phyloP scores from a whole-genome alignment of 2,329 filamentous ascomycete species.

The Cytospora leucostoma region DNA sequence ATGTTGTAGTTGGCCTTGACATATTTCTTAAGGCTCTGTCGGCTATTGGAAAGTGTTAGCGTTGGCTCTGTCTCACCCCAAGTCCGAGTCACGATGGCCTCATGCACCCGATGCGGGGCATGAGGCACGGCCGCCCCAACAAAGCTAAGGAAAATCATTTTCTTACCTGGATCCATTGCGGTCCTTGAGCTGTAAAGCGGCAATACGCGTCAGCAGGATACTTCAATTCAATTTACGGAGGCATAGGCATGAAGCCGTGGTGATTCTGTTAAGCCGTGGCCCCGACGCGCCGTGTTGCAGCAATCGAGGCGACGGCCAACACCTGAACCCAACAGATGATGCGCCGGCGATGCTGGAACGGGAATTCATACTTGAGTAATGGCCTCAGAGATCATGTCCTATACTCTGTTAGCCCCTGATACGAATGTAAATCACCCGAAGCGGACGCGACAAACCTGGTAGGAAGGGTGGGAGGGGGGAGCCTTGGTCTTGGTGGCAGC shows the following conservation, averaged over 20 bases:
- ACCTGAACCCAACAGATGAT: constrained; percentile 33
- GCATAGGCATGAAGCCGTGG: background rate
- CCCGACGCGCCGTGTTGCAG: constrained; percentile 2
- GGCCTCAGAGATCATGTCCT: constrained; percentile 66
- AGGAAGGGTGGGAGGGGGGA: constrained; percentile 52
- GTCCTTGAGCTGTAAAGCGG: constrained; percentile 56
- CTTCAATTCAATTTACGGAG: no score
- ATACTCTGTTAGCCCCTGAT: constrained; percentile 39
- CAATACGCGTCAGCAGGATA: constrained; percentile 44
- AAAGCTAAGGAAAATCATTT: constrained; percentile 9
- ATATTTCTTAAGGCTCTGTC: constrained; percentile 64
- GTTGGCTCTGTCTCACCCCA: constrained; percentile 13
- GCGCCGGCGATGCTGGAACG: constrained; percentile 41
- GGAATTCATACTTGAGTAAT: constrained; percentile 58
- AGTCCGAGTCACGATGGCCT: constrained; percentile 26
- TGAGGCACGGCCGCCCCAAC: constrained; percentile 24
- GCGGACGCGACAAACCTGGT: constrained; percentile 53
- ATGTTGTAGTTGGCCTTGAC: constrained; percentile 57
- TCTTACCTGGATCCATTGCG: constrained; percentile 59
- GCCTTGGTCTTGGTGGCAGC: constrained; percentile 51
- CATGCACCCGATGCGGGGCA: constrained; percentile 26
- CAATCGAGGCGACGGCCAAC: constrained; percentile 12
- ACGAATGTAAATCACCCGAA: constrained; percentile 28
- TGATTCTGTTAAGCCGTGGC: constrained; percentile 6
- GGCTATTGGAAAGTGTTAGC: constrained; percentile 44